Conservation (phyloP, 352 stramenopile species). For the Phytophthora palmivora region DNA sequence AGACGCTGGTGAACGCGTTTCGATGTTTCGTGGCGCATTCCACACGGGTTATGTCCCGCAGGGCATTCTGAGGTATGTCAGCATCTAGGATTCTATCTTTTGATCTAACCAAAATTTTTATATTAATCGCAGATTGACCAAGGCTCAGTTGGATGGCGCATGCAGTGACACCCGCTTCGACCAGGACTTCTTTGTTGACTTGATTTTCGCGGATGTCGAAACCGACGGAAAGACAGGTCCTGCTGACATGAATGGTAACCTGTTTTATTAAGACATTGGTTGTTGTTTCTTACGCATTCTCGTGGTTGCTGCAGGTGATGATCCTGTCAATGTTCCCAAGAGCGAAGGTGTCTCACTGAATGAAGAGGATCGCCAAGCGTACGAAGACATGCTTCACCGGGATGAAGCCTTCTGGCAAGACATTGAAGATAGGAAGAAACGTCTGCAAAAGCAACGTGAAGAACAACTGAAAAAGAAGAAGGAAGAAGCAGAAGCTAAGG, state of each 20-base stretch:
- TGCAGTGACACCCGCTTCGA: constrained; percentile 94
- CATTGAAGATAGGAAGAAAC: constrained; percentile 81
- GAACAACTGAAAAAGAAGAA: constrained; percentile 77
- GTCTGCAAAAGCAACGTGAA: constrained; percentile 75
- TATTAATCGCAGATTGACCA: constrained; percentile 85
- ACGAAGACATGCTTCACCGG: constrained; percentile 89
- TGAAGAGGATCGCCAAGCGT: constrained; percentile 83
- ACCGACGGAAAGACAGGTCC: constrained; percentile 55
- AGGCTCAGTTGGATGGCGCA: constrained; percentile 96
- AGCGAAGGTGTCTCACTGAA: constrained; percentile 81
- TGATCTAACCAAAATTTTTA: neutral
- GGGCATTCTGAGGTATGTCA: constrained; percentile 89
- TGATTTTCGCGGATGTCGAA: constrained; percentile 96
- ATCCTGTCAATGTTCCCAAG: constrained; percentile 39
- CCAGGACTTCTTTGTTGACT: constrained; percentile 96
- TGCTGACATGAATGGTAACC: constrained; percentile 26
- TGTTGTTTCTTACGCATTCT: constrained; percentile 3
- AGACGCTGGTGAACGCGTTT: constrained; percentile 86
- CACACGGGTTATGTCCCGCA: constrained; percentile 98
- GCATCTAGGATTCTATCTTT: neutral
- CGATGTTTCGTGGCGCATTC: constrained; percentile 98
- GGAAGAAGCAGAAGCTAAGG: constrained; percentile 54
- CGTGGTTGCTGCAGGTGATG: constrained; percentile 15
- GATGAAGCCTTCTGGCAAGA: constrained; percentile 89
- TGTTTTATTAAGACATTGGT: neutral